A percentile compares a stretch with the other conserved stretches of the same genome.
Conservation (phyloP, 768 basidiomycete genomes). For the Termitomyces sp. region DNA sequence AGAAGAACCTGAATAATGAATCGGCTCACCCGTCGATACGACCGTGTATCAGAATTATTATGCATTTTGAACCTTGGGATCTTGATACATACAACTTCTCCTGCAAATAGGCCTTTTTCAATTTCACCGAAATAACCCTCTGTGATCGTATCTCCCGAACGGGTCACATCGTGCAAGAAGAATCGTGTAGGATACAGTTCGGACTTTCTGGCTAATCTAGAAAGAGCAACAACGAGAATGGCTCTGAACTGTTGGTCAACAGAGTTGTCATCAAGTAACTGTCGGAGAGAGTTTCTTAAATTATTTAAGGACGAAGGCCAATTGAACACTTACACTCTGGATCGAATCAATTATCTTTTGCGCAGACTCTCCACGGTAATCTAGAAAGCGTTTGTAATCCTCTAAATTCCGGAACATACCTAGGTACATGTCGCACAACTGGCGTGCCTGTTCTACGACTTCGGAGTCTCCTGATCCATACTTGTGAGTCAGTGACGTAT, state of each 20-base stretch:
- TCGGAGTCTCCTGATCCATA: background rate
- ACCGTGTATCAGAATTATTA: background rate
- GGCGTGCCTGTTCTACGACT: background rate
- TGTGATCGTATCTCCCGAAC: background rate
- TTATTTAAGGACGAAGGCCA: too few relatives aligned
- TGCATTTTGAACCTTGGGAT: background rate
- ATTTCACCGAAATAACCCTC: slow-evolving; percentile 5
- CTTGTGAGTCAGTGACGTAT: background rate
- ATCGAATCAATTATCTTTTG: too few relatives aligned
- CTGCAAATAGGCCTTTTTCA: background rate
- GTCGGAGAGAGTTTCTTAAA: background rate
- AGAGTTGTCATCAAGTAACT: background rate
- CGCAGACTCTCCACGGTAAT: background rate
- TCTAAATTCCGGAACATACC: background rate
- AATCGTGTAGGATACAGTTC: slow-evolving; percentile 2
- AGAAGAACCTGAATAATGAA: background rate
- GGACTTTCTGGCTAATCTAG: slow-evolving; percentile 2
- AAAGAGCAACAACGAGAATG: slow-evolving; percentile 4
- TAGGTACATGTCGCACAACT: background rate
- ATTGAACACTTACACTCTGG: background rate
- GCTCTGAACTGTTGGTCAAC: background rate
- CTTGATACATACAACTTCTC: slow-evolving; percentile 3
- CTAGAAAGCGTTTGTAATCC: background rate
- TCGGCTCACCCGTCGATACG: background rate
- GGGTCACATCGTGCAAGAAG: background rate